phyloP scores from a whole-genome alignment of 306 rosid species.

The Hippophae rhamnoides region DNA sequence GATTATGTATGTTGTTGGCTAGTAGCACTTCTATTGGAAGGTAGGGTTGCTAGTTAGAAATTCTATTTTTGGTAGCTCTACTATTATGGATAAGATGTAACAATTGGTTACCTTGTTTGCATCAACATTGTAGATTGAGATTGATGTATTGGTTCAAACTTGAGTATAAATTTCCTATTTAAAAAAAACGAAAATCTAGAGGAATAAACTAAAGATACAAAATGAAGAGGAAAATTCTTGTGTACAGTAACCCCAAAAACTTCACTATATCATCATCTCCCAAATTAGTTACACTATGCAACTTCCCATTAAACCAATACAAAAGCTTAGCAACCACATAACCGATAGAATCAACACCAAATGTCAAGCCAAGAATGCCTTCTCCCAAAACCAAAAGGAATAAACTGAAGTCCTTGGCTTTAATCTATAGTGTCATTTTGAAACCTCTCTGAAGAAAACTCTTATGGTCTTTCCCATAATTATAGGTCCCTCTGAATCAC shows the following conservation, averaged over 20 bases:
- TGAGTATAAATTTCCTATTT: no score
- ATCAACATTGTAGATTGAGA: no score
- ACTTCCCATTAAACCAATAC: slow-evolving; percentile 24
- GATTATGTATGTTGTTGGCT: no score
- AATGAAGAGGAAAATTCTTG: slow-evolving; percentile 27
- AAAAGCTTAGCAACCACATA: slow-evolving; percentile 6
- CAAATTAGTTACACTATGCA: not conserved
- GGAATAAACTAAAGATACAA: slow-evolving; percentile 9
- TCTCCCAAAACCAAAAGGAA: slow-evolving; percentile 29
- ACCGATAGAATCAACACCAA: slow-evolving; percentile 13
- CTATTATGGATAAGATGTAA: no score
- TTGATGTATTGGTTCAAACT: no score
- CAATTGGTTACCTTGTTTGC: no score
- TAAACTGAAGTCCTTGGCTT: slow-evolving; percentile 19
- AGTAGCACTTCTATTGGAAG: no score
- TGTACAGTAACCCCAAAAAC: slow-evolving; percentile 5
- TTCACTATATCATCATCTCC: slow-evolving; percentile 12
- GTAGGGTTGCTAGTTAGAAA: no score
- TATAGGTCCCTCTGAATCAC: slow-evolving; percentile 35
- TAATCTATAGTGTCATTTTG: not conserved
- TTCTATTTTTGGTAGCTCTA: no score
- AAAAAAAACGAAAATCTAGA: no score
- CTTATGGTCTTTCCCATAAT: slow-evolving; percentile 27
- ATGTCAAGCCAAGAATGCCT: slow-evolving; percentile 23
- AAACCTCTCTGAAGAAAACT: slow-evolving; percentile 36